Conservation (phyloP, 768 basidiomycete genomes). For the Trametes villosa region DNA sequence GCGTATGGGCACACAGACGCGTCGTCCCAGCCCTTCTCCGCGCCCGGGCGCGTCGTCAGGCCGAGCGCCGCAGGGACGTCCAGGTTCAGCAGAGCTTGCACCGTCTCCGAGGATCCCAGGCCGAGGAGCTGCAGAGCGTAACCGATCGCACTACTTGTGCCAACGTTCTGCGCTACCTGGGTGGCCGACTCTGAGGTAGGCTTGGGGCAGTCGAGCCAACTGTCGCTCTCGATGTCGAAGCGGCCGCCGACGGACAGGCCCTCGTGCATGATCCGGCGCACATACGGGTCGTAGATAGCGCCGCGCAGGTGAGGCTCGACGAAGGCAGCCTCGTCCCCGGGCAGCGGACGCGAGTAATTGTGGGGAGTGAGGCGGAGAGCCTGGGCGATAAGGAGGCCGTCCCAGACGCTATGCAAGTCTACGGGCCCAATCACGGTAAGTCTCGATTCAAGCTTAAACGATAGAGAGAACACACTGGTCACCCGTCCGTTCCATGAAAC, state of each 20-base stretch:
- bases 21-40: slow-evolving; percentile 51
- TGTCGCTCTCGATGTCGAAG: slow-evolving; percentile 48
- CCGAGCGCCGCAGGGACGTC: slow-evolving; percentile 18
- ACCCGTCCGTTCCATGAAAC: slow-evolving; percentile 73
- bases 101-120: not conserved
- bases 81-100: slow-evolving; percentile 24
- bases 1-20: slow-evolving; percentile 70
- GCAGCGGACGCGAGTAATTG: slow-evolving; percentile 81
- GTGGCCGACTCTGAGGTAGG: not conserved
- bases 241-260: slow-evolving; percentile 50
- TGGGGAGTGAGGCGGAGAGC: slow-evolving; percentile 68
- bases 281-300: slow-evolving; percentile 84
- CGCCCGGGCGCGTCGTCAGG: slow-evolving; percentile 16
- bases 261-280: slow-evolving; percentile 87
- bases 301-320: slow-evolving; percentile 55
- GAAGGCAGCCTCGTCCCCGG: slow-evolving; percentile 59
- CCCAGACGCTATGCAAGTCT: slow-evolving; percentile 92
- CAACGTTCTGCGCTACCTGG: slow-evolving; percentile 3
- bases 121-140: slow-evolving; percentile 11
- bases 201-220: slow-evolving; percentile 72
- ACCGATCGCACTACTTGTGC: slow-evolving; percentile 5
- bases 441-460: not conserved
- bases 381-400: slow-evolving; percentile 79
- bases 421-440: not conserved
- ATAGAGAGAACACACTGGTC: slow-evolving; percentile 59